Evolutionary conservation across 371 early-diverging fungal species (phyloP).

Genomic region (Lichtheimia corymbifera): DNA sequence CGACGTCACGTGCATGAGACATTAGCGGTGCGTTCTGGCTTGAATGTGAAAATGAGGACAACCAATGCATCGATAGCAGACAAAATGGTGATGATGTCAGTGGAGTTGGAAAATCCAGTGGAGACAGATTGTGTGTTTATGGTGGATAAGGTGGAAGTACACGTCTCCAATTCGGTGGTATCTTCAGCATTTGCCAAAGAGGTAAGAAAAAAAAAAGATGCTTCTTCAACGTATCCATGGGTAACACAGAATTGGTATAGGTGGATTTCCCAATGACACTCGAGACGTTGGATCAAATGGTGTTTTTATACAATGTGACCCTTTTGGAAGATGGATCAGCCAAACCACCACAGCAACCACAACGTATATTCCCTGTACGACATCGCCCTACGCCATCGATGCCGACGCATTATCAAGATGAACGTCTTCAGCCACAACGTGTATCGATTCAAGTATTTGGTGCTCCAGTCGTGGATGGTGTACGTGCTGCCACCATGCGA

Average conservation of each 20-base stretch:
- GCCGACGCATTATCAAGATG: conserved; percentile 33
- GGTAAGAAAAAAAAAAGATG: conserved; percentile 8
- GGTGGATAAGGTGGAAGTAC: conserved; percentile 56
- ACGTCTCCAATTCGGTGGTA: conserved; percentile 63
- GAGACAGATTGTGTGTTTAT: conserved; percentile 58
- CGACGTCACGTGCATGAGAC: conserved; percentile 52
- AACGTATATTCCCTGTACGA: conserved; percentile 41
- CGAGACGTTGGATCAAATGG: conserved; percentile 59
- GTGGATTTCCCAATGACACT: conserved; percentile 49
- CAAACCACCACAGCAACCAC: conserved; percentile 37
- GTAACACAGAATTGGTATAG: background rate
- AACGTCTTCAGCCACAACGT: conserved; percentile 47
- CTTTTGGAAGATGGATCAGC: conserved; percentile 56
- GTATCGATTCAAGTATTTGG: conserved; percentile 64
- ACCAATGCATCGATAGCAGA: conserved; percentile 66
- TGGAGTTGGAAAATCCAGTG: conserved; percentile 65
- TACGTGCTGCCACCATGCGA: conserved; percentile 52
- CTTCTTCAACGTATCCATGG: background rate
- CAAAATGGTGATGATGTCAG: conserved; percentile 71
- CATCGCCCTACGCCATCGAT: conserved; percentile 21
- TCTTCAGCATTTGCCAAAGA: conserved; percentile 37
- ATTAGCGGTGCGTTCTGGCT: conserved; percentile 56
- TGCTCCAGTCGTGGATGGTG: conserved; percentile 55
- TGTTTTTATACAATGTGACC: conserved; percentile 62
- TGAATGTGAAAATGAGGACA: conserved; percentile 65